Percentiles rank a stretch among this genome's conserved stretches.
These are phyloP conservation scores for Striga hermonthica DNA, from an alignment of 305 asterid species.

Conservation along the genomic window DNA sequence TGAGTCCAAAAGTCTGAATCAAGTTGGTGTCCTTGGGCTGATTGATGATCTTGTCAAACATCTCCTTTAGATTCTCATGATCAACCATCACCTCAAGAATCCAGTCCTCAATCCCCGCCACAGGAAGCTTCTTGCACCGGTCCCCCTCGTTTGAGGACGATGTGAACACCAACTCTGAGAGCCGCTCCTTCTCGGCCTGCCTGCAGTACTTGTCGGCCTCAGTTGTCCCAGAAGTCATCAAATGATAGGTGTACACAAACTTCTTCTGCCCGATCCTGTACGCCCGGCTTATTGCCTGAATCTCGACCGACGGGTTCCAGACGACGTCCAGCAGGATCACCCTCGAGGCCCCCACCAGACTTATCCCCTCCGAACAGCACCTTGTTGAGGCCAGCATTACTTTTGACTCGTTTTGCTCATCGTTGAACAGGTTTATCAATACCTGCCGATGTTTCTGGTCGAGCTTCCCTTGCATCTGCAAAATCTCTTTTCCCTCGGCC, in stretches of 20 bases:
- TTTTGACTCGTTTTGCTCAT: slow-evolving; percentile 40
- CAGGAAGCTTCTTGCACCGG: slow-evolving; percentile 18
- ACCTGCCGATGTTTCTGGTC: slow-evolving; percentile 48
- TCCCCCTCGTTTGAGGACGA: slow-evolving; percentile 34
- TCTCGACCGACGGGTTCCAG: slow-evolving; percentile 66
- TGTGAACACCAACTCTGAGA: slow-evolving; percentile 53
- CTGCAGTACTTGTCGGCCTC: slow-evolving; percentile 55
- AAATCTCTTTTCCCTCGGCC: slow-evolving; percentile 45
- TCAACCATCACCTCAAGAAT: slow-evolving; percentile 46
- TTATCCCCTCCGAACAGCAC: slow-evolving; percentile 75
- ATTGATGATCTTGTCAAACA: slow-evolving; percentile 54
- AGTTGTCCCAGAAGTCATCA: slow-evolving; percentile 52
- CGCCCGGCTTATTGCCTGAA: slow-evolving; percentile 66
- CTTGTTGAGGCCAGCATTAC: slow-evolving; percentile 65
- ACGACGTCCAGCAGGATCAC: slow-evolving; percentile 61
- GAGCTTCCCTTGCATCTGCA: slow-evolving; percentile 48
- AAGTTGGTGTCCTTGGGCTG: slow-evolving; percentile 53
- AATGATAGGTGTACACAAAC: slow-evolving; percentile 55
- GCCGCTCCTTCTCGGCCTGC: slow-evolving; percentile 53
- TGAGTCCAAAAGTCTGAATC: slow-evolving; percentile 36
- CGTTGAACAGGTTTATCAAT: slow-evolving; percentile 47
- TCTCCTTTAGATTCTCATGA: slow-evolving; percentile 30
- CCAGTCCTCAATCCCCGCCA: slow-evolving; percentile 34
- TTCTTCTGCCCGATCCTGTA: slow-evolving; percentile 62
- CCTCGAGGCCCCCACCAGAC: slow-evolving; percentile 68